Conservation (phyloP, 2,329 filamentous ascomycete species). For the Elsinoe necatrix region DNA sequence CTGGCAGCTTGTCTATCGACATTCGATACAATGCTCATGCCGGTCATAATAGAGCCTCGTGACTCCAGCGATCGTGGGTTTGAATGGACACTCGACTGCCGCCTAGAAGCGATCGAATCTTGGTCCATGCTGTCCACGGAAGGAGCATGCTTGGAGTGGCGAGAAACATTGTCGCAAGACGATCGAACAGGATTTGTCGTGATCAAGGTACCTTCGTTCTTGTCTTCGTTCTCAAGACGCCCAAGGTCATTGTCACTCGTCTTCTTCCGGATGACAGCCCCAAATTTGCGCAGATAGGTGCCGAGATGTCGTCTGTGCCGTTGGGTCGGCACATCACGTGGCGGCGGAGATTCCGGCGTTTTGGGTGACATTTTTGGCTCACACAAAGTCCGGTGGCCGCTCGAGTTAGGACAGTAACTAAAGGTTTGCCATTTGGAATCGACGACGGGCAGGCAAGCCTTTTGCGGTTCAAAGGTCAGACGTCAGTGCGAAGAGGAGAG, state of each 20-base stretch:
- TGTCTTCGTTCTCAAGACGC: neutral
- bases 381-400: neutral
- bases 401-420: neutral
- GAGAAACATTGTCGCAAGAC: neutral
- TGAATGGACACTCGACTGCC: slow-evolving; percentile 2
- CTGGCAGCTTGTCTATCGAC: neutral
- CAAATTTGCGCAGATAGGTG: slow-evolving; percentile 7
- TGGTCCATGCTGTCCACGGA: slow-evolving; percentile 5
- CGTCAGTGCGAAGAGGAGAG: neutral
- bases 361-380: slow-evolving; percentile 2
- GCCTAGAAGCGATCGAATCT: neutral
- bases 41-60: neutral
- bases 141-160: neutral
- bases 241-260: neutral
- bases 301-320: slow-evolving; percentile 11
- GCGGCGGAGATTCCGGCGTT: slow-evolving; percentile 2
- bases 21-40: slow-evolving; percentile 7
- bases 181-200: neutral
- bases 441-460: neutral
- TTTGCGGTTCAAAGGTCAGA: neutral
- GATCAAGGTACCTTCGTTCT: neutral
- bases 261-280: slow-evolving; percentile 12
- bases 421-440: slow-evolving; percentile 13
- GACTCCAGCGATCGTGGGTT: slow-evolving; percentile 9
- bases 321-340: slow-evolving; percentile 10